A percentile compares a stretch with the other conserved stretches of the same genome.
Conservation (phyloP, 305 asterid species). For the Solanum hybrid region DNA sequence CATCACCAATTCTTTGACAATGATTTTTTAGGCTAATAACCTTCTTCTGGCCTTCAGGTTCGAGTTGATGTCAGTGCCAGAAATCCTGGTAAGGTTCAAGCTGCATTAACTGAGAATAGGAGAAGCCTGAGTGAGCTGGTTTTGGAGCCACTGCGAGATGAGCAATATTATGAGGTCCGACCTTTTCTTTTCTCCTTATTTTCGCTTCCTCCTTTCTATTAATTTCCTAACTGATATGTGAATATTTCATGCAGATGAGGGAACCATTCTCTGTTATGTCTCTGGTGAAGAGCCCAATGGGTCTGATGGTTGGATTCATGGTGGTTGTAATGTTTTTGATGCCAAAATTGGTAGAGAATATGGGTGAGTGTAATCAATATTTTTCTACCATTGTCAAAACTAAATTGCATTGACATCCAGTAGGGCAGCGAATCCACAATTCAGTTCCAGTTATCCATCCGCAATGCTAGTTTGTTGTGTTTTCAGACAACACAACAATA, state of each 20-base stretch:
- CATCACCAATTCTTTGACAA: background rate
- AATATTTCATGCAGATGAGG: slow-evolving; percentile 47
- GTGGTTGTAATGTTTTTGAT: slow-evolving; percentile 79
- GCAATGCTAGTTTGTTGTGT: background rate
- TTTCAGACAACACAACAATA: background rate
- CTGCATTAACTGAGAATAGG: slow-evolving; percentile 89
- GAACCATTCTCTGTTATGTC: slow-evolving; percentile 80
- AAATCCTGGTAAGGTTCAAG: slow-evolving; percentile 93
- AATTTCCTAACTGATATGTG: background rate
- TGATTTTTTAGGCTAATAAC: background rate
- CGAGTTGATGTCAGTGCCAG: slow-evolving; percentile 96
- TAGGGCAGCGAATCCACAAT: background rate
- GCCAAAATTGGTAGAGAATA: slow-evolving; percentile 75
- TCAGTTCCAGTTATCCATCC: slow-evolving; percentile 5
- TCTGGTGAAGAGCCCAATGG: slow-evolving; percentile 87
- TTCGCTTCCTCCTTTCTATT: background rate
- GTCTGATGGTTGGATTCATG: slow-evolving; percentile 95
- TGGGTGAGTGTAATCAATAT: slow-evolving; percentile 45
- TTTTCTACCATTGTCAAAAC: background rate
- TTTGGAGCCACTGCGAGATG: slow-evolving; percentile 86
- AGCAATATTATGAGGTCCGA: slow-evolving; percentile 78
- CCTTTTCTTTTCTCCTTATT: background rate
- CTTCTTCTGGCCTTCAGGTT: slow-evolving; percentile 33
- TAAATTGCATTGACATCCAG: slow-evolving; percentile 2
- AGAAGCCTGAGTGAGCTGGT: slow-evolving; percentile 72